These are phyloP conservation scores for Hypericum perforatum DNA, from an alignment of 345 rosid species.

Conservation along the genomic window DNA sequence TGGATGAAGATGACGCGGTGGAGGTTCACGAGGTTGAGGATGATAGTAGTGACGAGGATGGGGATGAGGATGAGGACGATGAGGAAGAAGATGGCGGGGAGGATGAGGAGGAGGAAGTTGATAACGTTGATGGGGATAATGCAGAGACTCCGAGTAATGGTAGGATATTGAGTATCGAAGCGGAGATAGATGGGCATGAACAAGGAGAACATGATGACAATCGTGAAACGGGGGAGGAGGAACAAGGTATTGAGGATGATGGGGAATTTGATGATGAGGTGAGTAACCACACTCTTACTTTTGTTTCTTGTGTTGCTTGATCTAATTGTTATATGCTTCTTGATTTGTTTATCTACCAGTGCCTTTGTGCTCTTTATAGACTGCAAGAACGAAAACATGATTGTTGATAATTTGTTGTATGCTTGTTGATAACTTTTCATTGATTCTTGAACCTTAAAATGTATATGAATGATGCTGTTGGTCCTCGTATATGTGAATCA, in stretches of 20 bases:
- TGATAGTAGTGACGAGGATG: slow-evolving; percentile 48
- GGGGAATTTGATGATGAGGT: slow-evolving; percentile 43
- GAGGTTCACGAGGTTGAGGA: slow-evolving; percentile 28
- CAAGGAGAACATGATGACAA: slow-evolving; percentile 51
- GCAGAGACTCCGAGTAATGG: slow-evolving; percentile 34
- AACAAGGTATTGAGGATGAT: slow-evolving; percentile 28
- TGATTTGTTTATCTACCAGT: too few species aligned
- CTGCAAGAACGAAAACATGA: too few species aligned
- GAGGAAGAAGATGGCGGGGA: slow-evolving; percentile 16
- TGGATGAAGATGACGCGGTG: slow-evolving; percentile 27
- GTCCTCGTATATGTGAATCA: too few species aligned
- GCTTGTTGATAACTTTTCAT: too few species aligned
- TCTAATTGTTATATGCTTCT: not conserved
- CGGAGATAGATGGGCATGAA: slow-evolving; percentile 77
- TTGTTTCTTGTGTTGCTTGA: not conserved
- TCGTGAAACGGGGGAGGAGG: slow-evolving; percentile 21
- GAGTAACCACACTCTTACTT: slow-evolving; percentile 34
- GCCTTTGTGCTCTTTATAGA: too few species aligned
- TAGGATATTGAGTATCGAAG: slow-evolving; percentile 35
- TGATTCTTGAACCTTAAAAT: too few species aligned
- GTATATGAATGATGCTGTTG: too few species aligned
- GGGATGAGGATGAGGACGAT: slow-evolving; percentile 14
- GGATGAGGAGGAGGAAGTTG: slow-evolving; percentile 45
- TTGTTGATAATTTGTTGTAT: too few species aligned
- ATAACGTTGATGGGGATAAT: slow-evolving; percentile 34